These are phyloP conservation scores for Licmophora abbreviata DNA, from an alignment of 108 stramenopile genomes.

Conservation along the genomic window DNA sequence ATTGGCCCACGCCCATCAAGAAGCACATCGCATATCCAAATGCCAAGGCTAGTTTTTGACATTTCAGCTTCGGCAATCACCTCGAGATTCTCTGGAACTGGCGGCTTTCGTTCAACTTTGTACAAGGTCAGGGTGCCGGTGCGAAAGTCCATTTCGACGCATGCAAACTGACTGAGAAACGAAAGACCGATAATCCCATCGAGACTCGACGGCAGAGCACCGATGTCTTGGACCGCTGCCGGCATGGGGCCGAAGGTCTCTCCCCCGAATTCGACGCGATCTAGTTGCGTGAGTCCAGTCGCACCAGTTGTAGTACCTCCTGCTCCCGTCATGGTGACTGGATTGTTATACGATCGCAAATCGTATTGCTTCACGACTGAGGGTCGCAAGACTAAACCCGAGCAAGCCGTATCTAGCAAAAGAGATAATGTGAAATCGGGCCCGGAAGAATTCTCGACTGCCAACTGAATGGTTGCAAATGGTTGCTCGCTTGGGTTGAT, in stretches of 20 bases:
- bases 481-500: slow-evolving; percentile 40
- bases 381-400: slow-evolving; percentile 60
- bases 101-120: slow-evolving; percentile 8
- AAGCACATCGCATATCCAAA: slow-evolving; percentile 43
- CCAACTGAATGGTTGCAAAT: slow-evolving; percentile 34
- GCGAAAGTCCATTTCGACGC: slow-evolving; percentile 53
- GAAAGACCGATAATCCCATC: slow-evolving; percentile 81
- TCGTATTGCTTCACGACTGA: slow-evolving; percentile 32
- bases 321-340: slow-evolving; percentile 62
- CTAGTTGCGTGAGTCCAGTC: slow-evolving; percentile 49
- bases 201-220: slow-evolving; percentile 46
- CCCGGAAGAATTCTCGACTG: slow-evolving; percentile 12
- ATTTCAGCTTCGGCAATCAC: slow-evolving; percentile 30
- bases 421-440: slow-evolving; percentile 24
- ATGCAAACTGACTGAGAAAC: slow-evolving; percentile 50
- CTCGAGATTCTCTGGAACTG: slow-evolving; percentile 3
- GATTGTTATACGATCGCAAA: slow-evolving; percentile 20
- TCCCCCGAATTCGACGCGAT: slow-evolving; percentile 24
- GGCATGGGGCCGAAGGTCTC: slow-evolving; percentile 29
- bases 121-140: slow-evolving; percentile 26
- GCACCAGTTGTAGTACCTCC: slow-evolving; percentile 27
- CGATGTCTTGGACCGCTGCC: slow-evolving; percentile 69
- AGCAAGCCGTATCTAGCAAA: slow-evolving; percentile 79
- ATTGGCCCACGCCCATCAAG: slow-evolving; percentile 64
- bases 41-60: slow-evolving; percentile 32